Conservation (phyloP, 2,329 filamentous ascomycete species). For the Pyrenophora graminea region DNA sequence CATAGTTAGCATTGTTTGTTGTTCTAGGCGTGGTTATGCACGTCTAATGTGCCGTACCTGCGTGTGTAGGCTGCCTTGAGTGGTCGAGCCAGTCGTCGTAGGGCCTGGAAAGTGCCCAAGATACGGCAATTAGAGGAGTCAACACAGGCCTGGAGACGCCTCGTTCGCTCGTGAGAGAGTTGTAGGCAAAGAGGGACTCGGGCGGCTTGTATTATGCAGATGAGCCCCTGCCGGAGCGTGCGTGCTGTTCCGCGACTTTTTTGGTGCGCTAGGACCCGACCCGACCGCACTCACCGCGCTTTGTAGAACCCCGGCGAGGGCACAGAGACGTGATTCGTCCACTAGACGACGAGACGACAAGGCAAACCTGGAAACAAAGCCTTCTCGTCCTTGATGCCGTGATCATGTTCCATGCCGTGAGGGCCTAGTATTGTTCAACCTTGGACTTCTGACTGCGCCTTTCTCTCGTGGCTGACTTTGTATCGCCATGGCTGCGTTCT, state of each 20-base stretch:
- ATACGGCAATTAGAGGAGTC: too few species aligned
- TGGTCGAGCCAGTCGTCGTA: too few species aligned
- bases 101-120: too few species aligned
- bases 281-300: conserved; percentile 21
- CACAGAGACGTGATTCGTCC: conserved; percentile 4
- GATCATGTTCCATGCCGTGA: conserved; percentile 5
- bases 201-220: conserved; percentile 13
- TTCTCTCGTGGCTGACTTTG: not conserved
- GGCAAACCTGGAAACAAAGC: not conserved
- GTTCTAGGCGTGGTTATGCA: too few species aligned
- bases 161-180: not conserved
- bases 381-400: not conserved
- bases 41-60: too few species aligned
- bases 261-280: conserved; percentile 17
- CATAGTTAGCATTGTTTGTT: too few species aligned
- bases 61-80: too few species aligned
- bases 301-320: conserved; percentile 3
- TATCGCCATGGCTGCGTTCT: not conserved
- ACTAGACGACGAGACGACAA: conserved; percentile 1
- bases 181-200: conserved; percentile 4
- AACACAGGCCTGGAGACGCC: not conserved
- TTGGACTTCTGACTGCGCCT: not conserved
- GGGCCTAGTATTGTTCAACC: conserved; percentile 13
- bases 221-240: conserved; percentile 16
- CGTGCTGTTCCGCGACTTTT: conserved; percentile 25